A percentile compares a stretch with the other conserved stretches of the same genome.
These are phyloP conservation scores for Coemansia reversa DNA, from an alignment of 192 early-diverging fungal species.

Conservation along the genomic window DNA sequence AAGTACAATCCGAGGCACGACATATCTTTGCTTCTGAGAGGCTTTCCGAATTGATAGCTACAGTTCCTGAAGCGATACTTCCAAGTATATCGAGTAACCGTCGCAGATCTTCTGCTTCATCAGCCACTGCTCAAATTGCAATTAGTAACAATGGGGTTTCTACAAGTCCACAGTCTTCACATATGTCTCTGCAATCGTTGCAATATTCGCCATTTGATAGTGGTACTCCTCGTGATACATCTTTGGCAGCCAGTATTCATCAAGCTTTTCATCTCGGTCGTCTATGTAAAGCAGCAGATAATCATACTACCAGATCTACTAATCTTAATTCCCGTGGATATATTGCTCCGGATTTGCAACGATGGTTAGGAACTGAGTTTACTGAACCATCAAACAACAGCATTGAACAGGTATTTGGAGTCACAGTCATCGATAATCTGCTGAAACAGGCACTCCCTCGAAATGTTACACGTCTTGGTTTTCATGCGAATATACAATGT, in stretches of 20 bases:
- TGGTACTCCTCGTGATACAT: slow-evolving; percentile 8
- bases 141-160: too few species aligned
- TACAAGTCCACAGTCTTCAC: slow-evolving; percentile 1
- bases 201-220: slow-evolving; percentile 26
- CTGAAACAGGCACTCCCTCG: slow-evolving; percentile 32
- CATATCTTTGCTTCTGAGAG: slow-evolving; percentile 21
- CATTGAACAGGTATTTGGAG: not conserved
- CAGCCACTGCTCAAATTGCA: not conserved
- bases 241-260: slow-evolving; percentile 25
- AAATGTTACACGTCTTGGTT: slow-evolving; percentile 16
- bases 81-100: not conserved
- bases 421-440: slow-evolving; percentile 31
- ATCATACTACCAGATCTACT: too few species aligned
- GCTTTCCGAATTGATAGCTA: not conserved
- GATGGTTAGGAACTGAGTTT: slow-evolving; percentile 21
- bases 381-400: not conserved
- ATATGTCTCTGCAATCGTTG: slow-evolving; percentile 12
- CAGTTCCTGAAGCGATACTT: too few species aligned
- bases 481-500: slow-evolving; percentile 22
- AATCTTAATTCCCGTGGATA: too few species aligned
- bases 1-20: slow-evolving; percentile 33
- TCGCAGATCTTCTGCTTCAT: slow-evolving; percentile 9
- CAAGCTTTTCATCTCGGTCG: slow-evolving; percentile 24
- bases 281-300: not conserved
- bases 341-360: not conserved